Evolutionary conservation across 164 flowering plant species (phyloP).

Genomic region (Echeveria elegans): DNA sequence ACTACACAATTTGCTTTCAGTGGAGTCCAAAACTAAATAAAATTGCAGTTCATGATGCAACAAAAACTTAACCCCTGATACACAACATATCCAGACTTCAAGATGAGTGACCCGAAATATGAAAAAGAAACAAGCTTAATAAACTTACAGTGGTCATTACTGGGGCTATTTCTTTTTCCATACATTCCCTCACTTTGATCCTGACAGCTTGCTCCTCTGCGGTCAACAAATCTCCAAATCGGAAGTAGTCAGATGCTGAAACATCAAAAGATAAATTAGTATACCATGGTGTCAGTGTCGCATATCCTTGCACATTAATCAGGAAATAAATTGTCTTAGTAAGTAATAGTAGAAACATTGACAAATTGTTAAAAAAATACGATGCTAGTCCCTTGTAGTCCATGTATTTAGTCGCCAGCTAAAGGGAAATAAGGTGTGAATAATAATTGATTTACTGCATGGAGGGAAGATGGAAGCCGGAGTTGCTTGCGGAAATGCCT

Average conservation of each 20-base stretch:
- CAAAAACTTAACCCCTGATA: neutral
- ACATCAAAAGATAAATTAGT: neutral
- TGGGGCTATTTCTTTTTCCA: conserved; percentile 92
- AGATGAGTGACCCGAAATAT: neutral
- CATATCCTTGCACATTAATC: neutral
- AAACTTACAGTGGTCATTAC: conserved; percentile 59
- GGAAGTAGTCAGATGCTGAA: conserved; percentile 85
- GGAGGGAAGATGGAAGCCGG: conserved; percentile 83
- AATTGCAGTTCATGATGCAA: neutral
- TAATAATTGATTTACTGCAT: conserved; percentile 31
- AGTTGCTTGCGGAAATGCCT: conserved; percentile 91
- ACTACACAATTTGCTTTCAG: neutral
- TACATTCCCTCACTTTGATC: conserved; percentile 46
- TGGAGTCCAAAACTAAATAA: neutral
- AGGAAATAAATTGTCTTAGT: too few relatives aligned
- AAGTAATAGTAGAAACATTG: too few relatives aligned
- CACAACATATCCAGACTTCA: too few relatives aligned
- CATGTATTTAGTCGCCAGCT: too few relatives aligned
- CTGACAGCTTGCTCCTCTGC: conserved; percentile 60
- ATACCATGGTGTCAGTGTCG: neutral
- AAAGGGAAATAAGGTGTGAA: too few relatives aligned
- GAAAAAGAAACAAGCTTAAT: neutral
- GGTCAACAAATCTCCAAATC: conserved; percentile 67
- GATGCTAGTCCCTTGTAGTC: neutral
- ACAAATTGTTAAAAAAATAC: too few relatives aligned